Base-by-base conservation (phyloP, 495 filamentous ascomycete genomes). In the Pseudevernia furfuracea region DNA sequence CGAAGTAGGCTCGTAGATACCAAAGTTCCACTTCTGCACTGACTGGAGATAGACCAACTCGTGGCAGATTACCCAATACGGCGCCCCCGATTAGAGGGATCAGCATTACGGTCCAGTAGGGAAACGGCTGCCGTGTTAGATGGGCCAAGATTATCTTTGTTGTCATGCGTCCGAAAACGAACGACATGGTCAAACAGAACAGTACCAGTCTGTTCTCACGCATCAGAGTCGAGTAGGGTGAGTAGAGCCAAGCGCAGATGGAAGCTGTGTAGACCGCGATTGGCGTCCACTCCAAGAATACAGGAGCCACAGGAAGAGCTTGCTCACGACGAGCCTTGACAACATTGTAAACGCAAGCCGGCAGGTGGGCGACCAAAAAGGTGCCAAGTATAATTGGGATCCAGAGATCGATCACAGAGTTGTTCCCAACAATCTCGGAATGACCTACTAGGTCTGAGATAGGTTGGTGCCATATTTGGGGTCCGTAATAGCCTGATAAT, bases 141-240 rank as follows among this genome's bases (percentile, higher is more conserved):
- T 99, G 94, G 15, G 95, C 93, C 21, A 99, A 84, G 72, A 99
- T 97, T 75, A 97, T 97, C 80, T 97, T 97, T 59, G 94, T 99
- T 3, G 95, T 97, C 92, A 99, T 96, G 63, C 94, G 90, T n/a
- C 94, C 94, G 73, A 97, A 97, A 64, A 97, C 94, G 67, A 97
- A 92, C 32, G 88, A 89, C 82, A 97, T 90, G 59, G 89, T 92
- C 56, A 94, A 79, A 79, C 94, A 97, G 75, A 96, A 96, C 15
- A 97, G 83, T 10, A 96, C 86, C 3, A 99, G 82, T 67, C 89
- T 87, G 76, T 97, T 96, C 44, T 94, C 85, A 17, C 74, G 73
- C 70, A 95, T 78, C 23, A 97, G 73, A 4, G 83, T 86, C 34
- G 91, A 94, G 76, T 96, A 82, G 1, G 92, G 91, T 11, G 87